These are phyloP conservation scores for Aurantiochytrium sp. DNA, from an alignment of 108 stramenopile species.

Conservation along the genomic window DNA sequence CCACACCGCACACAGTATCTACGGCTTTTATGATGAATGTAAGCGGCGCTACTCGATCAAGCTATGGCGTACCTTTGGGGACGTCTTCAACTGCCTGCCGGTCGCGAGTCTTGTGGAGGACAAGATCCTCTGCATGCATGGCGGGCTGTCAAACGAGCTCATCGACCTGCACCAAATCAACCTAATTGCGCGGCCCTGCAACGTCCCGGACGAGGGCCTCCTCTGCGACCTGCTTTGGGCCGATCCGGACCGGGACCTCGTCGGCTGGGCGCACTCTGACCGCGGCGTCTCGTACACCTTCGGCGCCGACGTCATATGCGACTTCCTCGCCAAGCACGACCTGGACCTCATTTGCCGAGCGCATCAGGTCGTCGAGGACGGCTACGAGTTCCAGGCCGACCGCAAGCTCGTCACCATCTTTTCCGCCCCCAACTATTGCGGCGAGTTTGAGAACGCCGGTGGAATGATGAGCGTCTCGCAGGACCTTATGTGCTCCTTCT, in stretches of 20 bases:
- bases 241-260: conserved; percentile 75
- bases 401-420: conserved; percentile 54
- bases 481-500: conserved; percentile 52
- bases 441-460: conserved; percentile 59
- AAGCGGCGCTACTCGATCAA: conserved; percentile 58
- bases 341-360: conserved; percentile 56
- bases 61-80: conserved; percentile 51
- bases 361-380: conserved; percentile 58
- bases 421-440: conserved; percentile 58
- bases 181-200: conserved; percentile 73
- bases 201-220: conserved; percentile 84
- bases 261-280: conserved; percentile 55
- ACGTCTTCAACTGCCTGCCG: conserved; percentile 61
- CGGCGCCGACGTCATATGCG: conserved; percentile 49
- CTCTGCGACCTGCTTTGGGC: conserved; percentile 92
- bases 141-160: conserved; percentile 70
- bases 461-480: conserved; percentile 53
- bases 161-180: conserved; percentile 72
- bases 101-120: conserved; percentile 61
- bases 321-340: conserved; percentile 49
- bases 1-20: conserved; percentile 42
- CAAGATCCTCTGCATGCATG: conserved; percentile 62
- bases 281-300: conserved; percentile 56
- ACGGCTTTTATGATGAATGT: conserved; percentile 66
- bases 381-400: conserved; percentile 53